Evolutionary conservation across 1,139 yeast species (phyloP), one percentile per base, ranked within the genome.

Genomic region (Kurtzmaniella quercitrusa): DNA sequence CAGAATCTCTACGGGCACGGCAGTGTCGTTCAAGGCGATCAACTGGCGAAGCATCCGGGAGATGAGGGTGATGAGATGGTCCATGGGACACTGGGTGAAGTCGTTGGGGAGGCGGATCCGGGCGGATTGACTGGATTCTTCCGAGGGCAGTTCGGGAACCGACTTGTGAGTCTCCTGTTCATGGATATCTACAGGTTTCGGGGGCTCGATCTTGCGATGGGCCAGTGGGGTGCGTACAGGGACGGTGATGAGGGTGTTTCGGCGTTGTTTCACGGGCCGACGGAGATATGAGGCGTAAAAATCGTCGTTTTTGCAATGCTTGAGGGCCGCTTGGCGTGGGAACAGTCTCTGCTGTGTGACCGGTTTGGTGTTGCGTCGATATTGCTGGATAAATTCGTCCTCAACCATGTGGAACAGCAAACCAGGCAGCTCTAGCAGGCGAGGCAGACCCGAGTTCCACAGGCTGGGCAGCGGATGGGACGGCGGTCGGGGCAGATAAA

Each of bases 31-130:
- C 41, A 86, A 68, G 19, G 70, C 65, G 29, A 87, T 85, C 25
- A 89, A 69, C 40, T 86, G 85, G 43, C 79, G 77, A 33, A 93
- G 68, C 95, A 91, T 89, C 45, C 96, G 69, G 1, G 95, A 72
- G 25, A 91, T 82, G 31, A 91, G 68, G 0, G 76, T 69, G 37
- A 90, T 81, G 39, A 93, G 66, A 53, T 86, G 93, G 36, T 80
- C 79, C 46, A 82, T 71, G 11, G 87, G 75, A 57, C 96, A 87
- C 38, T 79, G 72, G 54, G 81, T 79, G 60, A 81, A 88, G 46
- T 77, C 70, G 11, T 57, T 48, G 1, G 95, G 89, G 10, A 87
- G 69, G 42, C 34, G 25, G 5, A 27, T 34, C 29, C 18, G 12
- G 12, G 23, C 11, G 8, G 38, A 5, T n/a, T 21, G 21, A 9